These are phyloP conservation scores for Malassezia cuniculi DNA, from an alignment of 1,284 basidiomycete genomes.

Conservation along the genomic window DNA sequence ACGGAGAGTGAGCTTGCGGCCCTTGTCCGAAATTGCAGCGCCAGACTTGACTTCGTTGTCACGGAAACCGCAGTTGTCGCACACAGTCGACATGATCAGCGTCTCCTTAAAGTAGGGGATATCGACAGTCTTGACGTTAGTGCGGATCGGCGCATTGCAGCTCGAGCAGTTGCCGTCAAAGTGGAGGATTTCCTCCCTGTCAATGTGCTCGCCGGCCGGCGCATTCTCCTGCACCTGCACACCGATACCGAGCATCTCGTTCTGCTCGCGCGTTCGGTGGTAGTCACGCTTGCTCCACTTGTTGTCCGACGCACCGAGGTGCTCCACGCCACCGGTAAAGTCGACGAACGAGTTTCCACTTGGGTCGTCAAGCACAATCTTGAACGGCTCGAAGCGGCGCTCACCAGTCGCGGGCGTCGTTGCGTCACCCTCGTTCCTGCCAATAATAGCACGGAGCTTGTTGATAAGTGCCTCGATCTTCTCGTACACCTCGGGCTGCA, in stretches of 20 bases:
- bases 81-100: constrained; percentile 97
- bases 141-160: constrained; percentile 70
- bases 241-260: constrained; percentile 62
- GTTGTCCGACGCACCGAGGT: constrained; percentile 57
- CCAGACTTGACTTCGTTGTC: constrained; percentile 98
- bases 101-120: constrained; percentile 99
- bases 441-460: constrained; percentile 59
- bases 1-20: constrained; percentile 74
- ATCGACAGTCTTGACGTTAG: constrained; percentile 87
- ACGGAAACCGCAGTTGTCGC: constrained; percentile 81
- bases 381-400: constrained; percentile 57
- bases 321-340: constrained; percentile 30
- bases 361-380: constrained; percentile 78
- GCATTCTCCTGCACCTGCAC: no score
- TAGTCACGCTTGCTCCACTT: constrained; percentile 89
- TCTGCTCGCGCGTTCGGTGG: constrained; percentile 68
- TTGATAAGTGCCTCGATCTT: constrained; percentile 68
- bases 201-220: no score
- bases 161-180: constrained; percentile 82
- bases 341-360: constrained; percentile 74
- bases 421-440: constrained; percentile 51
- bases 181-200: constrained; percentile 70
- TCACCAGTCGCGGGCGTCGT: no score
- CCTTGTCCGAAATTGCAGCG: constrained; percentile 68
- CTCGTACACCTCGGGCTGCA: constrained; percentile 61